phyloP scores from a whole-genome alignment of 495 filamentous ascomycete species.

The Penicillium lividum region DNA sequence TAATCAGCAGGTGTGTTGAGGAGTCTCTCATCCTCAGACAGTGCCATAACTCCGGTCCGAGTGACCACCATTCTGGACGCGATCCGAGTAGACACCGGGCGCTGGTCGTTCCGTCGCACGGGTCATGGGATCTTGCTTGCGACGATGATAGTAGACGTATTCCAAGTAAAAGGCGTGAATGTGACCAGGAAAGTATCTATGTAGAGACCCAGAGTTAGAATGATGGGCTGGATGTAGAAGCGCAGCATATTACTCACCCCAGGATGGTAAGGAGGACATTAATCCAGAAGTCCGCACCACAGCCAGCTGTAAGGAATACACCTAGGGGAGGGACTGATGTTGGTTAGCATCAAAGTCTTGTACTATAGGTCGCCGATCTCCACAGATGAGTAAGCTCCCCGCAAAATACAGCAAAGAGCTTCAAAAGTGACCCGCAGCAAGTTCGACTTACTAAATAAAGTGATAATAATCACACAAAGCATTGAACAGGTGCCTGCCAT shows the following conservation, averaged over 20 bases:
- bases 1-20: background rate
- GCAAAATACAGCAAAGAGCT: background rate
- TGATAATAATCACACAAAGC: slow-evolving; percentile 56
- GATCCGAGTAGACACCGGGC: slow-evolving; percentile 78
- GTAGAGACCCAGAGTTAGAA: background rate
- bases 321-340: slow-evolving; percentile 62
- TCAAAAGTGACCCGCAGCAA: background rate
- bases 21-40: slow-evolving; percentile 23
- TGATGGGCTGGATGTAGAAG: background rate
- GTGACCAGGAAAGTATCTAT: slow-evolving; percentile 74
- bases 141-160: slow-evolving; percentile 80
- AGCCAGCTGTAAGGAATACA: slow-evolving; percentile 63
- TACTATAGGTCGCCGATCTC: background rate
- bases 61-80: slow-evolving; percentile 69
- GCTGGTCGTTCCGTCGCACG: slow-evolving; percentile 50
- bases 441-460: slow-evolving; percentile 53
- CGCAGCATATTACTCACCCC: slow-evolving; percentile 45
- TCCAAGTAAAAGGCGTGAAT: slow-evolving; percentile 91
- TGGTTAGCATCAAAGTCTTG: slow-evolving; percentile 15
- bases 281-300: slow-evolving; percentile 63
- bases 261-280: slow-evolving; percentile 64
- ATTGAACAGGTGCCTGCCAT: slow-evolving; percentile 42
- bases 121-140: slow-evolving; percentile 56
- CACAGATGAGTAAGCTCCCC: background rate
- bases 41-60: slow-evolving; percentile 51